Base-by-base conservation (phyloP, 2,329 filamentous ascomycete species). In the Volutella citrinella region DNA sequence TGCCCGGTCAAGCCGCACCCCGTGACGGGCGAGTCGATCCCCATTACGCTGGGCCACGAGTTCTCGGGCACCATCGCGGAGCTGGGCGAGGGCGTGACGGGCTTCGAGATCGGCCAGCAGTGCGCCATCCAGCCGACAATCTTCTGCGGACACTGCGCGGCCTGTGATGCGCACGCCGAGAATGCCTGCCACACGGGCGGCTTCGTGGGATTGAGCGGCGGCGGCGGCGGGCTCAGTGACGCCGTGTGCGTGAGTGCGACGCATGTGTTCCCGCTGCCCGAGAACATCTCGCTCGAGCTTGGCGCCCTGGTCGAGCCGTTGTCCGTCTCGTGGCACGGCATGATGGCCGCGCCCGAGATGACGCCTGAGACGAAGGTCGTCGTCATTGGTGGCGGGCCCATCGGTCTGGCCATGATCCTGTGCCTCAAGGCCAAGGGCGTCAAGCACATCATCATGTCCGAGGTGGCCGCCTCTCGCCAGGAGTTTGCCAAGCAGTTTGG, bases 31-130 rank as follows among this genome's bases (percentile, higher is more conserved):
- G 74, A 76, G 36, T 65, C 62, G 2, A 66, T 77, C 21, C 80
- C 79, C 5, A 66, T 82, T 9, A 78, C 70, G 0, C 63, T 84
- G 9, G 80, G 81, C 17, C 80, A 84, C 49, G 81, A 84, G 51
- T 80, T 84, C 55, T 74, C 70, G 5, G 80, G 80, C 10, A 68
- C 69, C 3, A 63, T 84, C 19, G 65, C 70, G 10, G 75, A 80
- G 44, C 59, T 83, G n/a, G 79, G 79, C 1, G 49, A 62, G 0
- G 66, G 60, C 2, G 70, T 78, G 3, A 56, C 49, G 0, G 53
- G 54, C 9, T 59, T 82, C 29, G 61, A 67, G 26, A 52, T 72
- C 2, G 79, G 79, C 2, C 72, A 83, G 41, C 60, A 66, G 13
- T 78, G 81, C 13, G 74, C 70, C 6, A 65, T 83, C 5, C 74